Evolutionary conservation across 176 grass and related monocot species (phyloP).

Genomic region (Oryza brachyantha): DNA sequence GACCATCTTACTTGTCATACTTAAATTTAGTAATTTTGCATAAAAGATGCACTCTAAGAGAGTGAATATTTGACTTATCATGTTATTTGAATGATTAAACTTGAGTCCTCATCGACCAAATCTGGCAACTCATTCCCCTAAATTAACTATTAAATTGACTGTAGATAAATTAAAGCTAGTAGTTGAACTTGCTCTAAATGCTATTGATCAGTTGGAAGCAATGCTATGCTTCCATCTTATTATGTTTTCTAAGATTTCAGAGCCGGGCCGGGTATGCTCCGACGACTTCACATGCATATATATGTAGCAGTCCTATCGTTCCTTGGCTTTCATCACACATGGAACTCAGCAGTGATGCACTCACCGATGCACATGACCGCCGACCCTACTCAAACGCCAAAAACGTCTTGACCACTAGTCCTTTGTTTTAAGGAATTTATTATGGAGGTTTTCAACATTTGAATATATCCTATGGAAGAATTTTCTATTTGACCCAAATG

Average conservation of each 20-base stretch:
- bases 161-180: too few relatives aligned
- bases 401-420: not conserved
- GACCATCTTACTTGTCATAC: too few relatives aligned
- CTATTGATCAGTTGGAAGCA: not conserved
- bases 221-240: not conserved
- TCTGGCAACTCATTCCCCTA: too few relatives aligned
- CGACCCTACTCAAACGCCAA: not conserved
- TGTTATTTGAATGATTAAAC: too few relatives aligned
- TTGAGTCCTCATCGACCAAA: too few relatives aligned
- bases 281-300: too few relatives aligned
- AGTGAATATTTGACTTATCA: too few relatives aligned
- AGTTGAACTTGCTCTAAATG: too few relatives aligned
- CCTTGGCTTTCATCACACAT: conserved; percentile 40
- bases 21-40: too few relatives aligned
- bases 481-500: not conserved
- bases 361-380: conserved; percentile 25
- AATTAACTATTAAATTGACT: too few relatives aligned
- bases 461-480: not conserved
- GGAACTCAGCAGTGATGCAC: not conserved
- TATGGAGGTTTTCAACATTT: not conserved
- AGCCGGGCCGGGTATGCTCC: too few relatives aligned
- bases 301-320: conserved; percentile 10
- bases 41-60: too few relatives aligned
- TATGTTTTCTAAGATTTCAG: not conserved
- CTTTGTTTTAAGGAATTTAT: not conserved